Percentiles rank a stretch among this genome's conserved stretches.
Evolutionary conservation across 108 stramenopile species (phyloP).

Genomic region (Fragilaria radians): DNA sequence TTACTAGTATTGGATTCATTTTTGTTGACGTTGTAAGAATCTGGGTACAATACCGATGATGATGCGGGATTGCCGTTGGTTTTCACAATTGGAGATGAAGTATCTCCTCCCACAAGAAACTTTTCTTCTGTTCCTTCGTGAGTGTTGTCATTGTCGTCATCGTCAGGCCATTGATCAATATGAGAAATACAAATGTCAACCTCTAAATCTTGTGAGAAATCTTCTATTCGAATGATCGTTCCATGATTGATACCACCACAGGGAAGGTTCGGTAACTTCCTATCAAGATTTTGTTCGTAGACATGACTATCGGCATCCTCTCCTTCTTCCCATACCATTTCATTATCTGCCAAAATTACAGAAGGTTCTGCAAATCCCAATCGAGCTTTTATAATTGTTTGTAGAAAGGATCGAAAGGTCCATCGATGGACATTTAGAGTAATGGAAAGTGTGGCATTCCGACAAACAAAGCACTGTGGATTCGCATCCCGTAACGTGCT

Average conservation of each 20-base stretch:
- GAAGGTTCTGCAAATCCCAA: constrained; percentile 84
- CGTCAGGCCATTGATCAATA: constrained; percentile 41
- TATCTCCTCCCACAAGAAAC: constrained; percentile 59
- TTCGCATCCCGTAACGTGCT: constrained; percentile 67
- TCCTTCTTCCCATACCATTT: constrained; percentile 80
- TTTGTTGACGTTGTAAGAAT: constrained; percentile 1
- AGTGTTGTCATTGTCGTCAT: constrained; percentile 34
- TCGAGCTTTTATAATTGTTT: constrained; percentile 54
- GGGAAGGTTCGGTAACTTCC: constrained; percentile 50
- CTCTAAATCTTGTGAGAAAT: constrained; percentile 87
- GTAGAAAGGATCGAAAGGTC: constrained; percentile 65
- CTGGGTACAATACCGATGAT: neutral
- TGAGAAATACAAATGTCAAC: constrained; percentile 69
- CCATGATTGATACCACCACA: constrained; percentile 88
- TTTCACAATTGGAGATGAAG: constrained; percentile 17
- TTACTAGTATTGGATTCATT: neutral
- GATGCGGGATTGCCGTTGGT: neutral
- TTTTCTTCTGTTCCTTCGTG: too few species aligned
- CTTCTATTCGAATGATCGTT: constrained; percentile 73
- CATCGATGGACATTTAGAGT: constrained; percentile 62
- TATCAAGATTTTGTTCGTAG: constrained; percentile 44
- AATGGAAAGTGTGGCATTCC: constrained; percentile 61
- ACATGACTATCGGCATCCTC: constrained; percentile 61
- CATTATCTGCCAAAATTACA: constrained; percentile 47
- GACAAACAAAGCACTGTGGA: constrained; percentile 90